Evolutionary conservation across 1,284 basidiomycete genomes (phyloP), one percentile per base, ranked within the genome.

Genomic region (Papiliotrema nemorosa): DNA sequence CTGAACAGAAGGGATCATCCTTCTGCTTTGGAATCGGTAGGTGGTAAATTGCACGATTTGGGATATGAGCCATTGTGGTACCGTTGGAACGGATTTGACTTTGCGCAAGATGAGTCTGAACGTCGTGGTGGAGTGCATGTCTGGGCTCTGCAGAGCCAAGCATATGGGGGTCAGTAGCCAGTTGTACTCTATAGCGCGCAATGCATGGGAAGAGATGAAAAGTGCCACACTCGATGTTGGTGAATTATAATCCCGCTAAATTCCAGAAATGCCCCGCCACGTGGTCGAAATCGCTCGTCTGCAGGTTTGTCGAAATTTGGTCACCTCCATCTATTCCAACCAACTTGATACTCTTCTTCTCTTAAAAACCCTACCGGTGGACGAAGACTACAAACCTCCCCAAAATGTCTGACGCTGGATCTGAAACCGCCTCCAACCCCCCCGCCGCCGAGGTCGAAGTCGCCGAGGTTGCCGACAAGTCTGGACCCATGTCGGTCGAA

Each of bases 391-490:
- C 59, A 18, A n/a, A n/a, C n/a, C n/a, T n/a, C n/a, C n/a, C 29
- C 64, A 87, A 82, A 82, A 92, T 92, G 90, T 92, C 90, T 90
- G 89, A 93, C 88, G 90, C 90, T 90, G 90, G 88, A 88, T 90
- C 92, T 86, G 88, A 90, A 78, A 79, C 82, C 77, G 84, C 88
- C 59, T 74, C 71, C 76, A 87, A 89, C 60, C 80, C 80, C 69
- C 76, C 82, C 67, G 79, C 82, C 67, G 79, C 60, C 57, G 70
- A 69, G 36, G 77, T 78, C 63, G 78, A 79, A 70, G 79, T 78
- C 65, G 81, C 82, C 64, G 88, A 91, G 79, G 87, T 87, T 74
- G 78, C 77, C 63, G 87, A 91, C 71, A 90, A 90, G 80, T 78
- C 78, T 64, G 92, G 92, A 66, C 90, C 93, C 79, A 82, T 98